Conservation (phyloP, 108 stramenopile species). For the Cyclotella choctawhatcheeana region DNA sequence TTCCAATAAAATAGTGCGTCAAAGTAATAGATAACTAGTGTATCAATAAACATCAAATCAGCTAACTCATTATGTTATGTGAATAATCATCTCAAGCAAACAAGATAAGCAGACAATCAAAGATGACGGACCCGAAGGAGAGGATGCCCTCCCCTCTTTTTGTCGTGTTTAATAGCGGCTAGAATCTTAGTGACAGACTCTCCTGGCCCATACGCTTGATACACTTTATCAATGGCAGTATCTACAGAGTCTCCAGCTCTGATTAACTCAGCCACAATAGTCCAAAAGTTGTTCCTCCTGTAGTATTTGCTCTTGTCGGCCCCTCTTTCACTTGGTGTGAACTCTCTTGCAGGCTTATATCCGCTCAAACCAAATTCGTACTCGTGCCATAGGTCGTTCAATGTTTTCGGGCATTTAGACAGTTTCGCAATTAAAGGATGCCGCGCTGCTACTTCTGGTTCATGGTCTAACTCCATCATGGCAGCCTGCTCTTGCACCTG, state of each 20-base stretch:
- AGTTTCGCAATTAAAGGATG: not conserved
- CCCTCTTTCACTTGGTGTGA: constrained; percentile 40
- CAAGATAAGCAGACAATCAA: not conserved
- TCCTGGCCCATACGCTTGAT: not conserved
- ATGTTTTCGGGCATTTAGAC: constrained; percentile 15
- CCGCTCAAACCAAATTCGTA: constrained; percentile 42
- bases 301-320: constrained; percentile 28
- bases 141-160: constrained; percentile 1
- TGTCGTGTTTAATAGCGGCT: not conserved
- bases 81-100: not conserved
- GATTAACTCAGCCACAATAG: not conserved
- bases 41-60: too few species aligned
- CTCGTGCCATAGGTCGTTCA: constrained; percentile 48
- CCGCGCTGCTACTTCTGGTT: not conserved
- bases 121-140: not conserved
- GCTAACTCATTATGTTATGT: not conserved
- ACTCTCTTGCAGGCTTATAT: constrained; percentile 38
- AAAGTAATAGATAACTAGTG: too few species aligned
- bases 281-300: constrained; percentile 18
- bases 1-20: not conserved
- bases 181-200: not conserved
- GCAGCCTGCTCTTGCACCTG: not conserved
- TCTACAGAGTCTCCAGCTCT: not conserved
- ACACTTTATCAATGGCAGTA: not conserved
- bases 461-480: not conserved